phyloP scores from a whole-genome alignment of 2,329 filamentous ascomycete genomes.

The Thelonectria olida region DNA sequence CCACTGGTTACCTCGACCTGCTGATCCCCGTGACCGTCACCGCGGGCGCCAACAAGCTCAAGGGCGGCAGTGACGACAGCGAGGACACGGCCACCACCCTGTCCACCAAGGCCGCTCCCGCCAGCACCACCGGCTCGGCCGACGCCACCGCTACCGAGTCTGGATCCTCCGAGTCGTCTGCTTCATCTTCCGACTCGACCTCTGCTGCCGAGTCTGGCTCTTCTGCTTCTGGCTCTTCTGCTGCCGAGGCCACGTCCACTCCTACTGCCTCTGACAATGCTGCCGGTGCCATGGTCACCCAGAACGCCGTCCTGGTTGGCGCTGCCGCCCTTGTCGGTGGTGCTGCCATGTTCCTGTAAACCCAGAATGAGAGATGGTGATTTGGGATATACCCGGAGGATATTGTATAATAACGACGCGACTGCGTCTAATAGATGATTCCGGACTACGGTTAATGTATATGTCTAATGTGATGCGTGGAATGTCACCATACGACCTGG shows the following conservation, averaged over 20 bases:
- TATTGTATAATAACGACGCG: background rate
- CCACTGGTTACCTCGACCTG: constrained; percentile 29
- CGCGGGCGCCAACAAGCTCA: constrained; percentile 49
- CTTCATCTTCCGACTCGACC: constrained; percentile 1
- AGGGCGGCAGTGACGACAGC: constrained; percentile 10
- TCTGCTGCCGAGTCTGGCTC: constrained; percentile 5
- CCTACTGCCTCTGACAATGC: constrained; percentile 39
- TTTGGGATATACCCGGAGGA: background rate
- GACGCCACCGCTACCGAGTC: constrained; percentile 18
- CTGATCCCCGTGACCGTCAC: constrained; percentile 48
- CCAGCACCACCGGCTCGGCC: constrained; percentile 29
- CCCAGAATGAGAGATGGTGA: background rate
- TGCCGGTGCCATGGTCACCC: constrained; percentile 44
- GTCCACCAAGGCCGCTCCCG: constrained; percentile 26
- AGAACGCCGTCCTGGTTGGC: constrained; percentile 48
- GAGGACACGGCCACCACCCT: constrained; percentile 4
- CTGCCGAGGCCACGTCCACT: constrained; percentile 26
- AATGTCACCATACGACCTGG: background rate
- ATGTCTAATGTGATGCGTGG: background rate
- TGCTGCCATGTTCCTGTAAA: constrained; percentile 47
- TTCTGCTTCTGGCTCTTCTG: constrained; percentile 13
- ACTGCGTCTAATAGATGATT: constrained; percentile 19
- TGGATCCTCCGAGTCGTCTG: constrained; percentile 12
- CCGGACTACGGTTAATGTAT: constrained; percentile 1
- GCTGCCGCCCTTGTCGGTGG: constrained; percentile 47